A percentile compares a stretch with the other conserved stretches of the same genome.
Evolutionary conservation across 306 rosid species (phyloP).

Genomic region (Sphenostylis stenocarpa): DNA sequence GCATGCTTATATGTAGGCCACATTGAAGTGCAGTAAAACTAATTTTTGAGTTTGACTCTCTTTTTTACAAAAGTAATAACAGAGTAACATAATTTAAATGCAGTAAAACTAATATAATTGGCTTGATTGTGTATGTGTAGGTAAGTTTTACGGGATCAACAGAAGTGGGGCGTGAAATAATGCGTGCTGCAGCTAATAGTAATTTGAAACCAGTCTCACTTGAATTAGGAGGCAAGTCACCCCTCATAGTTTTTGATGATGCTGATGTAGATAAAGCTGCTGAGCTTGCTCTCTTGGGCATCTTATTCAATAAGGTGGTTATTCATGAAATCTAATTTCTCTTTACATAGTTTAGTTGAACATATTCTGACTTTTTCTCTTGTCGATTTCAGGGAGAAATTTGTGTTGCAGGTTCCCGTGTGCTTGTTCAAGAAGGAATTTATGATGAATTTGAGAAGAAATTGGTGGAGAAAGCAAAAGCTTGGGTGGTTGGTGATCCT

Average conservation of each 20-base stretch:
- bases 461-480: slow-evolving; percentile 56
- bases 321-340: background rate
- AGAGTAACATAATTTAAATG: background rate
- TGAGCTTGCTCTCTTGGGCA: slow-evolving; percentile 67
- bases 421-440: slow-evolving; percentile 84
- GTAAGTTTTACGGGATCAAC: slow-evolving; percentile 90
- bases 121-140: slow-evolving; percentile 29
- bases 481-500: slow-evolving; percentile 87
- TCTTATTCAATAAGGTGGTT: slow-evolving; percentile 65
- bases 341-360: background rate
- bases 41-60: too few relatives aligned
- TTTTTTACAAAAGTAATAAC: too few relatives aligned
- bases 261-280: slow-evolving; percentile 71
- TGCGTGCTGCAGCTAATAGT: slow-evolving; percentile 84
- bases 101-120: background rate
- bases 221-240: slow-evolving; percentile 94
- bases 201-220: slow-evolving; percentile 76
- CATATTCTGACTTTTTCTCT: background rate
- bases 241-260: slow-evolving; percentile 74
- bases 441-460: slow-evolving; percentile 74
- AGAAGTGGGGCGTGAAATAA: slow-evolving; percentile 67
- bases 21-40: background rate
- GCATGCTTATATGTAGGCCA: too few relatives aligned
- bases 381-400: slow-evolving; percentile 68
- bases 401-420: slow-evolving; percentile 77